Percentiles rank a stretch among this genome's conserved stretches.
phyloP scores from a whole-genome alignment of 192 early-diverging fungal species.

The Rhizophagus clarus region DNA sequence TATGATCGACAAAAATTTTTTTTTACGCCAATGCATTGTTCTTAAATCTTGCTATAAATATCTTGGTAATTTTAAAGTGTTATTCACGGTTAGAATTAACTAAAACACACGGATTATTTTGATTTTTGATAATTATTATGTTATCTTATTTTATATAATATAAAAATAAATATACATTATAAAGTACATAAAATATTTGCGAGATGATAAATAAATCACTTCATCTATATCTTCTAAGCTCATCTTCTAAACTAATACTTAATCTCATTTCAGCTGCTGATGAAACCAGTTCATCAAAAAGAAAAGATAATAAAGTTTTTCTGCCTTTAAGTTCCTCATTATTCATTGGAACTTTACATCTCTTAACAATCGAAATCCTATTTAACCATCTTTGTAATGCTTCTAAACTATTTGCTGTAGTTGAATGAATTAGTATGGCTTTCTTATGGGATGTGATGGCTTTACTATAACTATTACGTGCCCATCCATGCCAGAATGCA shows the following conservation, averaged over 20 bases:
- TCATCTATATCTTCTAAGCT: slow-evolving; percentile 8
- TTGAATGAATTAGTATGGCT: slow-evolving; percentile 3
- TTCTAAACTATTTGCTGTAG: slow-evolving; percentile 1
- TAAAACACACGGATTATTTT: too few species aligned
- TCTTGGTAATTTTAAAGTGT: too few species aligned
- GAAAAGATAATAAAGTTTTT: not conserved
- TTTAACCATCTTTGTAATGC: slow-evolving; percentile 17
- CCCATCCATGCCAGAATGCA: slow-evolving; percentile 18
- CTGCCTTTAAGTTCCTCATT: not conserved
- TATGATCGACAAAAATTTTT: too few species aligned
- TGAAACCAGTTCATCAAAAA: slow-evolving; percentile 20
- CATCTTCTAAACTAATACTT: slow-evolving; percentile 20
- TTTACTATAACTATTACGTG: slow-evolving; percentile 6
- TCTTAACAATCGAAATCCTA: slow-evolving; percentile 9
- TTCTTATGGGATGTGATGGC: not conserved
- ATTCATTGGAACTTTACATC: slow-evolving; percentile 18
- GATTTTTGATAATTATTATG: too few species aligned
- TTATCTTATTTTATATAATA: too few species aligned
- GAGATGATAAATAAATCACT: not conserved
- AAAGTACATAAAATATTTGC: too few species aligned
- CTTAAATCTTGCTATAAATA: too few species aligned
- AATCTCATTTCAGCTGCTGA: slow-evolving; percentile 6
- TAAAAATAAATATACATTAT: too few species aligned
- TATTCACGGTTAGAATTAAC: too few species aligned
- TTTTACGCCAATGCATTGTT: too few species aligned